Evolutionary conservation across 805 yeast genomes (phyloP), one percentile per base, ranked within the genome.

Genomic region (Candida vartiovaarae): DNA sequence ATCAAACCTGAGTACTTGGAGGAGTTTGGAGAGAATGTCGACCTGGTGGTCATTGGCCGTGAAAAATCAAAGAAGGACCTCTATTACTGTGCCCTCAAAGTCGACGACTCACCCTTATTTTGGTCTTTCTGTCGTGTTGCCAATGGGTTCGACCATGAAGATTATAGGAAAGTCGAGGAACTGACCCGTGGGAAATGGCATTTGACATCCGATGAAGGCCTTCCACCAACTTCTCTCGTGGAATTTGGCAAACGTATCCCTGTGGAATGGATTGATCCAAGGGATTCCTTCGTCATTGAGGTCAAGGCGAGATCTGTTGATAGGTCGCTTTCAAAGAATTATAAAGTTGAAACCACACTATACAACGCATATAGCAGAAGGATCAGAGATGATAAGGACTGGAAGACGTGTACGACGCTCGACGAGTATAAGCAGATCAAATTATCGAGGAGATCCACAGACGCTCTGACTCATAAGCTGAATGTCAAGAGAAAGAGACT

Each of bases 1-100:
- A 75, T 91, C 2, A 91, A 91, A 60, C 98, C 98, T 0, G 96
- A 90, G 52, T 90, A 89, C 57, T 66, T 89, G 42, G 83, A 80
- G 43, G 87, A 83, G 46, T 84, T 84, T 61, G 96, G 96, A 8
- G 95, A 89, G 50, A 84, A 85, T 54, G 67, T 89, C 48, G 98
- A 91, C 61, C 60, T 89, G 39, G 68, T 80, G 3, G 75, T 91
- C 0, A 80, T 90, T 45, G 99, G 97, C 0, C 82, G 80, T 43
- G 80, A 76, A 44, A 79, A 80, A 15, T 88, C 87, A 0, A 71
- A 75, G 24, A 91, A 91, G 39, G 69, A 66, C 34, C 73, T 87
- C 8, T 85, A 75, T 53, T 70, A 85, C 46, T 84, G 95, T 62
- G 96, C 93, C 0, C 59, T 90, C 9, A 33, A 15, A 33, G 46